Percentiles rank a stretch among this genome's conserved stretches.
These are phyloP conservation scores for Naematelia aurantialba DNA, from an alignment of 768 basidiomycete species.

Conservation along the genomic window DNA sequence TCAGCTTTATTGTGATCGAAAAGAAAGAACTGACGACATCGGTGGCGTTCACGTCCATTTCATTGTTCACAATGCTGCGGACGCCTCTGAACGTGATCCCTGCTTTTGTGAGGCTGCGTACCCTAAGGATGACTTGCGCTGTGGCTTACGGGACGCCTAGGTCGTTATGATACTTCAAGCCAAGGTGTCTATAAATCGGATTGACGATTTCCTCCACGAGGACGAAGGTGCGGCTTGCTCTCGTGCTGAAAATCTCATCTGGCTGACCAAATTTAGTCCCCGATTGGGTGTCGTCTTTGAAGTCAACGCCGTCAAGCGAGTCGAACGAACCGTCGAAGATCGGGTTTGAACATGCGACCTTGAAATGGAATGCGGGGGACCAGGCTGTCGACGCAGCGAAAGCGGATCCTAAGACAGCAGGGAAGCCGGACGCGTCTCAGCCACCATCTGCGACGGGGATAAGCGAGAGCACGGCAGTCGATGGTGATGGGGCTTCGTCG, in stretches of 20 bases:
- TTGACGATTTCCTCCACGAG: constrained; percentile 65
- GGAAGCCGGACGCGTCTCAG: not conserved
- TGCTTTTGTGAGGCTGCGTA: constrained; percentile 41
- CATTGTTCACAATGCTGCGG: constrained; percentile 75
- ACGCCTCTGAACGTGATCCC: constrained; percentile 75
- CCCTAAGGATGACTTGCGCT: not conserved
- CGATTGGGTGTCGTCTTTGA: constrained; percentile 64
- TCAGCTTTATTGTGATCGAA: constrained; percentile 69
- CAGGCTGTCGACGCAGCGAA: constrained; percentile 53
- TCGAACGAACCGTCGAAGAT: constrained; percentile 50
- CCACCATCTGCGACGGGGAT: constrained; percentile 6
- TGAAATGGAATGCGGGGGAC: constrained; percentile 59
- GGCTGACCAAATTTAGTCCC: no score
- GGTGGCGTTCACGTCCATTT: constrained; percentile 81
- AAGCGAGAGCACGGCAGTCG: constrained; percentile 19
- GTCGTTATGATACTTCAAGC: constrained; percentile 67
- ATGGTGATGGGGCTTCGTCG: constrained; percentile 6
- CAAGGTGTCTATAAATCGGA: constrained; percentile 64
- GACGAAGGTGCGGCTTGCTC: constrained; percentile 60
- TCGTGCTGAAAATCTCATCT: no score
- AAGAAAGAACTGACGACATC: constrained; percentile 71
- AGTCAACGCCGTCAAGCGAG: constrained; percentile 43
- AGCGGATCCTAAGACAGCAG: constrained; percentile 5
- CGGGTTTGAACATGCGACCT: constrained; percentile 60
- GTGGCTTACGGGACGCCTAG: constrained; percentile 9